Evolutionary conservation across 1,284 basidiomycete genomes (phyloP).

Genomic region (Phellinidium pouzarii): DNA sequence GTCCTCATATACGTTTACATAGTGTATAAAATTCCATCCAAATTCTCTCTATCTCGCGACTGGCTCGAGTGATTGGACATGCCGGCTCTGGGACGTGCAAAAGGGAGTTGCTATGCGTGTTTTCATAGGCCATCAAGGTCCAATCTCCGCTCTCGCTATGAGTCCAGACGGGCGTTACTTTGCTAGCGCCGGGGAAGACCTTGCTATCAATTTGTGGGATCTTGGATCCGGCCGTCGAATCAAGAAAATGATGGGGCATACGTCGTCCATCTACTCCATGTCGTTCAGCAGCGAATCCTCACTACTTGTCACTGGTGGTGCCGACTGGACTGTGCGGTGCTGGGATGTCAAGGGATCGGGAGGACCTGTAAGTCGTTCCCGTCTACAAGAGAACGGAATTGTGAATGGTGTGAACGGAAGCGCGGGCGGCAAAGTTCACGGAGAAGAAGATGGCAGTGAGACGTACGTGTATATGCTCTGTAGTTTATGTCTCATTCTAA

Average conservation of each 20-base stretch:
- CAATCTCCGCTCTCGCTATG: conserved; percentile 83
- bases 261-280: conserved; percentile 81
- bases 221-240: conserved; percentile 87
- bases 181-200: conserved; percentile 89
- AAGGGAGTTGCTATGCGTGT: conserved; percentile 89
- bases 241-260: conserved; percentile 97
- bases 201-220: conserved; percentile 95
- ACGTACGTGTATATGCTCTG: conserved; percentile 44
- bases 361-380: conserved; percentile 40
- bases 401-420: conserved; percentile 27
- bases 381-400: conserved; percentile 49
- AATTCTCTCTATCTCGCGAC: conserved; percentile 97
- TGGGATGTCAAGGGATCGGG: conserved; percentile 92
- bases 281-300: conserved; percentile 90
- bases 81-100: conserved; percentile 98
- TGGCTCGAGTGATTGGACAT: conserved; percentile 93
- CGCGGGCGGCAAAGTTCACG: conserved; percentile 24
- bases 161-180: conserved; percentile 93
- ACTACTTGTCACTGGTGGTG: conserved; percentile 81
- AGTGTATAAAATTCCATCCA: conserved; percentile 96
- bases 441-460: conserved; percentile 47
- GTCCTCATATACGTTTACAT: neutral
- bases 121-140: conserved; percentile 92
- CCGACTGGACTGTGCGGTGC: conserved; percentile 92
- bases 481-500: conserved; percentile 3